Percentiles rank a stretch among this genome's conserved stretches.
These are phyloP conservation scores for Lepidium didymum DNA, from an alignment of 345 rosid species.

Conservation along the genomic window DNA sequence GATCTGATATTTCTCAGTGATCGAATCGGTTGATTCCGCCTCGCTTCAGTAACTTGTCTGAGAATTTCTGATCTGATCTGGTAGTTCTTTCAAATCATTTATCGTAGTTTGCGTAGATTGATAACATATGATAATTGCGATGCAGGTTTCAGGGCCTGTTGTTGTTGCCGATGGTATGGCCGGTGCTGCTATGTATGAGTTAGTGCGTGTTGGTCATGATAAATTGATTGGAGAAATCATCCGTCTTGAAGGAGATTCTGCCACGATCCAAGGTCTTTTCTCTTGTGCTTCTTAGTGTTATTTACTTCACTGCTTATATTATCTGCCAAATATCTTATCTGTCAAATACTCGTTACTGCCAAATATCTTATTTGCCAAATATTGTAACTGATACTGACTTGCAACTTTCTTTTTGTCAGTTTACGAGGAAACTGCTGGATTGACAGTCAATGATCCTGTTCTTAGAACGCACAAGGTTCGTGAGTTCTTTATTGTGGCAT, in stretches of 20 bases:
- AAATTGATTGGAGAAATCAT: constrained; percentile 95
- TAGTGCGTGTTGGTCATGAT: constrained; percentile 98
- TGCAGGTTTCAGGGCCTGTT: constrained; percentile 97
- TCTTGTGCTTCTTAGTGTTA: background rate
- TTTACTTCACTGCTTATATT: background rate
- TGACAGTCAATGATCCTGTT: constrained; percentile 93
- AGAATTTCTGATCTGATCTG: constrained; percentile 18
- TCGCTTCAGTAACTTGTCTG: background rate
- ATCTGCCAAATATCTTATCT: background rate
- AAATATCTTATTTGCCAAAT: too few relatives aligned
- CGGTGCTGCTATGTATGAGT: constrained; percentile 99
- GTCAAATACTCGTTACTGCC: background rate
- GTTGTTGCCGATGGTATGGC: constrained; percentile 99
- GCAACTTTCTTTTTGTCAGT: constrained; percentile 35
- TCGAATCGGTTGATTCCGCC: constrained; percentile 8
- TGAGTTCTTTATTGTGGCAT: background rate
- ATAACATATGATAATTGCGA: background rate
- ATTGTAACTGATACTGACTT: background rate
- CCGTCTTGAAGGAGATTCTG: constrained; percentile 98
- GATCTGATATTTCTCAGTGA: background rate
- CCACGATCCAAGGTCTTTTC: constrained; percentile 86
- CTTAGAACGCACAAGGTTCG: constrained; percentile 83
- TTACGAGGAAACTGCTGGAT: constrained; percentile 94
- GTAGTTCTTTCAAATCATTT: background rate
- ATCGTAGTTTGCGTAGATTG: constrained; percentile 11